Evolutionary conservation across 176 grass and related monocot genomes (phyloP), one percentile per base, ranked within the genome.

Genomic region (Musa troglodytarum): DNA sequence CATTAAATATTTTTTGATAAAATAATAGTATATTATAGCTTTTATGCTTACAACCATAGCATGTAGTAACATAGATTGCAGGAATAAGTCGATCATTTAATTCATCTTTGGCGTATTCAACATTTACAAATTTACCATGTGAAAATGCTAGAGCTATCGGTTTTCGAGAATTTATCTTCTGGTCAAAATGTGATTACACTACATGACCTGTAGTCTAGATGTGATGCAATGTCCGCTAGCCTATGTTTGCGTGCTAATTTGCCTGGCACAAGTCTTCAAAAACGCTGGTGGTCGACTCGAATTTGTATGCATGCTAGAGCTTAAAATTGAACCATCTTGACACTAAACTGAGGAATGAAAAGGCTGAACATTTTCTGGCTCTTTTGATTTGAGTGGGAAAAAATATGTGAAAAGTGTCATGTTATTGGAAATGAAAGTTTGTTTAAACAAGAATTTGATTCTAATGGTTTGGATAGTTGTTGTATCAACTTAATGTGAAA

Each of bases 131-230:
- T 72, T 81, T 96, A 72, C 55, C 82, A 20, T 52, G 50, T 51
- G 86, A 81, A 80, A 88, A 84, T 49, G 54, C 76, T 21, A 77
- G 76, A 10, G 22, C 77, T 1, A 81, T 53, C n/a, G 74, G 83
- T 10, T 68, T 68, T 26, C 16, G 83, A 80, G 12, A 14, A 3
- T 0, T 54, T 24, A 65, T 86, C 79, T 67, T 78, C 22, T 22
- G 22, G 22, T 28, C 26, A 28, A 22, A 83, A 67, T 68, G 76
- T 23, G 0, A 74, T 81, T 7, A 67, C 81, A 14, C 88, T 96
- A 16, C 81, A 92, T 1, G 92, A 96, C 24, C 74, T 96, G 8
- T 96, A 92, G 68, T 96, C 92, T n/a, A 88, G 92, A 22, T 96
- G 92, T 20, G 92, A 88, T 10, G 92, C 87, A 43, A 91, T 96